These are phyloP conservation scores for Gamsiella multidivaricata DNA, from an alignment of 192 early-diverging fungal species.

Conservation along the genomic window DNA sequence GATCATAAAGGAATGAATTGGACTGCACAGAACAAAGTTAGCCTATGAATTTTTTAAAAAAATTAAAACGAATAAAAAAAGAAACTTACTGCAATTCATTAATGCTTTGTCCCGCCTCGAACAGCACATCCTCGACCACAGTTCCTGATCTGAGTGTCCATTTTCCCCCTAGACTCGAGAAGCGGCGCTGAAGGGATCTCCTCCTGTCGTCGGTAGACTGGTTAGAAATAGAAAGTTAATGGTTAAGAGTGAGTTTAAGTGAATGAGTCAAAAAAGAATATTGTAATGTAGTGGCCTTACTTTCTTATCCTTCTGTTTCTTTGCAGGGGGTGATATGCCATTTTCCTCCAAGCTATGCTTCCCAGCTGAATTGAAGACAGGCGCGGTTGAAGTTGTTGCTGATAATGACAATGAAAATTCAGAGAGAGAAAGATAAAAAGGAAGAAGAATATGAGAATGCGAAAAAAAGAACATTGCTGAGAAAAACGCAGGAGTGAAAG, in stretches of 20 bases:
- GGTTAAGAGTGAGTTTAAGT: no score
- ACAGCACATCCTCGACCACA: constrained; percentile 27
- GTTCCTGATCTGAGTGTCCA: constrained; percentile 22
- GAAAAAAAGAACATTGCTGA: background rate
- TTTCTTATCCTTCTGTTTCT: no score
- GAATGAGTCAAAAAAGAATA: no score
- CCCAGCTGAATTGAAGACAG: constrained; percentile 4
- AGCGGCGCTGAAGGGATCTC: no score
- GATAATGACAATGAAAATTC: constrained; percentile 2
- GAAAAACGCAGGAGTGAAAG: background rate
- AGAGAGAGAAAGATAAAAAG: constrained; percentile 1
- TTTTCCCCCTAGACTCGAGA: constrained; percentile 25
- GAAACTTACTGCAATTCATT: no score
- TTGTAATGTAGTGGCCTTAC: no score
- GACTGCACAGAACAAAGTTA: constrained; percentile 18
- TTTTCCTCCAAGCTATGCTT: constrained; percentile 7
- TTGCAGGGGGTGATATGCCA: no score
- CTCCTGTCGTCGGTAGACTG: no score
- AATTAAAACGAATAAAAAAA: background rate
- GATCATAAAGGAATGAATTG: constrained; percentile 31
- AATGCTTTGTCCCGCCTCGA: constrained; percentile 8
- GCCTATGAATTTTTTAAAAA: constrained; percentile 2
- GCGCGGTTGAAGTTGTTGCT: constrained; percentile 5
- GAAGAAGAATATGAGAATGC: background rate
- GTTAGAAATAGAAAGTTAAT: no score